Evolutionary conservation across 176 grass and related monocot genomes (phyloP), one percentile per base, ranked within the genome.

Genomic region (Carex pumila): DNA sequence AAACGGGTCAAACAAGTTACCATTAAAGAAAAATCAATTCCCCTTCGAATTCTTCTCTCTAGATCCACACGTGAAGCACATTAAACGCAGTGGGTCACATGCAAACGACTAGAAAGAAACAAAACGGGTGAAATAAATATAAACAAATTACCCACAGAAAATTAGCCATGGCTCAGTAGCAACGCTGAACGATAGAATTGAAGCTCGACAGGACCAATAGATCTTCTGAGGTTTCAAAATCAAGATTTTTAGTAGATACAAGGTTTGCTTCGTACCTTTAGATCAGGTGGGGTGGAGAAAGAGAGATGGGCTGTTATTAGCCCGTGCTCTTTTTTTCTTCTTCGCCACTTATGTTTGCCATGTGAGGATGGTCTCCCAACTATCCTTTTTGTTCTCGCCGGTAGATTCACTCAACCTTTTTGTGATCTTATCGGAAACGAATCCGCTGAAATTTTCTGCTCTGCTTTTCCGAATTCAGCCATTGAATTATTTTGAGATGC

Each of bases 121-220:
- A 32, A 41, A 50, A 68, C 13, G 22, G 62, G 14, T 12, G 7
- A 55, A 83, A 83, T 18, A 53, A 83, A 68, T 39, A 54, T 12
- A 50, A 69, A 83, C 64, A 68, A 83, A 68, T 83, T 83, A 83
- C 81, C 81, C 81, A 83, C 81, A 83, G 19, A 67, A 52, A 83
- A 83, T 30, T 50, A 69, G 64, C 61, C 81, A 83, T 83, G 81
- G 81, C 81, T 29, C 6, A 21, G 9, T 30, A 2, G 2, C 25
- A 80, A 59, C 47, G 25, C n/a, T 59, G 76, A 58, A 79, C 52
- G 53, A 61, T 53, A 39, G 4, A 47, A 47, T 11, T 22, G 34
- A 45, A 82, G 34, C 60, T 65, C 32, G 11, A 22, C 56, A 60
- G 29, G 29, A 57, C 36, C 12, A 59, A 32, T 3, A 25, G 43